Conservation (phyloP, 139 green algal species). For the Raphidocelis subcapitata region DNA sequence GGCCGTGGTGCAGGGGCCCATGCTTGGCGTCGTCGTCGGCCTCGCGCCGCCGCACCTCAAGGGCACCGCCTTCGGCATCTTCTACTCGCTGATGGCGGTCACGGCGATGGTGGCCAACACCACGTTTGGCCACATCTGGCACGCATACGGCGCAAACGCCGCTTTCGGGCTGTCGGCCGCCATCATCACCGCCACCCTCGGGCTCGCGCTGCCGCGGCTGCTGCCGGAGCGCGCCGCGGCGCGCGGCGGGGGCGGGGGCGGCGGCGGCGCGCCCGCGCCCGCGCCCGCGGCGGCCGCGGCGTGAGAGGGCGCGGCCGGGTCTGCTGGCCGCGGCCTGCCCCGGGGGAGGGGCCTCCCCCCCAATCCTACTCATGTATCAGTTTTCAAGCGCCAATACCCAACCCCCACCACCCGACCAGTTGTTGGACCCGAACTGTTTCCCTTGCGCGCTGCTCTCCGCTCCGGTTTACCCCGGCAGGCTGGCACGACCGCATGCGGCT, state of each 20-base stretch:
- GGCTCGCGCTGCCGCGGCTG: conserved; percentile 31
- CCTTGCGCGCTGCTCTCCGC: too few relatives aligned
- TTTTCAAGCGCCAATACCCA: too few relatives aligned
- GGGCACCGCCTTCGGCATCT: conserved; percentile 68
- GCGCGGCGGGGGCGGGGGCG: neutral
- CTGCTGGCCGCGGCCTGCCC: too few relatives aligned
- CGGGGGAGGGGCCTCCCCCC: too few relatives aligned
- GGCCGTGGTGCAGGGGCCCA: conserved; percentile 49
- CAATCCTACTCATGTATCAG: too few relatives aligned
- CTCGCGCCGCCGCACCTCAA: conserved; percentile 44
- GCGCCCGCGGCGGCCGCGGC: too few relatives aligned
- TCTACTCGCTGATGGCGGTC: conserved; percentile 62
- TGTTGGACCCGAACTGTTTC: too few relatives aligned
- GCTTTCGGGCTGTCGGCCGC: conserved; percentile 39
- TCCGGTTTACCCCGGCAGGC: too few relatives aligned
- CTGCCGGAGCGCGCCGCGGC: conserved; percentile 21
- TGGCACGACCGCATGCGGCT: too few relatives aligned
- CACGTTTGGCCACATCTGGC: conserved; percentile 54
- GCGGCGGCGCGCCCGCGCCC: neutral
- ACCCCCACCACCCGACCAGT: too few relatives aligned
- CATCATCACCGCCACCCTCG: conserved; percentile 22
- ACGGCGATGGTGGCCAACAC: conserved; percentile 48
- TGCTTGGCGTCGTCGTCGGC: conserved; percentile 53
- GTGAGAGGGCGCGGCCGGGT: too few relatives aligned
- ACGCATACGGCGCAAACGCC: conserved; percentile 30